These are phyloP conservation scores for Plenodomus biglobosus DNA, from an alignment of 2,329 filamentous ascomycete species.

Conservation along the genomic window DNA sequence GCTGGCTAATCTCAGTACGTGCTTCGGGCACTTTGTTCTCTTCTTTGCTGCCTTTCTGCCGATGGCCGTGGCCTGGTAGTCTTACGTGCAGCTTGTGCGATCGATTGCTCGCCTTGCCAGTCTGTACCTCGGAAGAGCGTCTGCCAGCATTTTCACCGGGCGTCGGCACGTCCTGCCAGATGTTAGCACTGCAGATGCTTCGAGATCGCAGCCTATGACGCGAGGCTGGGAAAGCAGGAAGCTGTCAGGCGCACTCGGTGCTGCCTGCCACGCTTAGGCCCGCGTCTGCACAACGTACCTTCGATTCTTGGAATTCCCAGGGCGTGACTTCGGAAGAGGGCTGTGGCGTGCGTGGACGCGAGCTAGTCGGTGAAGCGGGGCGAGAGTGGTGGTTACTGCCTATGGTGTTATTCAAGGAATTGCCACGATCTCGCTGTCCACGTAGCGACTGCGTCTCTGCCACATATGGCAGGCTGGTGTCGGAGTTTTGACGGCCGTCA, in stretches of 20 bases:
- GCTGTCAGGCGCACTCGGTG: background rate
- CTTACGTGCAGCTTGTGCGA: constrained; percentile 59
- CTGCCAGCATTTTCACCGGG: constrained; percentile 39
- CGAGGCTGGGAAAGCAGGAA: background rate
- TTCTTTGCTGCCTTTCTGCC: constrained; percentile 68
- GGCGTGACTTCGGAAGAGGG: constrained; percentile 92
- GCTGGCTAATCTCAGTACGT: constrained; percentile 40
- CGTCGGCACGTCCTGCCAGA: constrained; percentile 26
- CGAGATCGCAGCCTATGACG: constrained; percentile 1
- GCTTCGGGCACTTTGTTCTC: constrained; percentile 47
- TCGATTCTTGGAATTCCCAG: constrained; percentile 89
- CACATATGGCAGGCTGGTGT: constrained; percentile 63
- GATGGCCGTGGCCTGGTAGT: constrained; percentile 61
- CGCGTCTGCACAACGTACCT: too few species aligned
- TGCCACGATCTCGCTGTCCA: constrained; percentile 73
- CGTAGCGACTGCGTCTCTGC: constrained; percentile 60
- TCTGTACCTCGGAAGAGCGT: constrained; percentile 40
- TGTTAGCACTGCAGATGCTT: constrained; percentile 13
- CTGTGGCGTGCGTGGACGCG: constrained; percentile 79
- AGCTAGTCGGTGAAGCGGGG: constrained; percentile 71
- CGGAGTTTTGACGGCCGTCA: constrained; percentile 66
- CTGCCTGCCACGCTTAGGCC: too few species aligned
- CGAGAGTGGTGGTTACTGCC: constrained; percentile 52
- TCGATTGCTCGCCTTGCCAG: constrained; percentile 57
- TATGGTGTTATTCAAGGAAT: constrained; percentile 71